Conservation (phyloP, 768 basidiomycete species). For the Pisolithus albus region DNA sequence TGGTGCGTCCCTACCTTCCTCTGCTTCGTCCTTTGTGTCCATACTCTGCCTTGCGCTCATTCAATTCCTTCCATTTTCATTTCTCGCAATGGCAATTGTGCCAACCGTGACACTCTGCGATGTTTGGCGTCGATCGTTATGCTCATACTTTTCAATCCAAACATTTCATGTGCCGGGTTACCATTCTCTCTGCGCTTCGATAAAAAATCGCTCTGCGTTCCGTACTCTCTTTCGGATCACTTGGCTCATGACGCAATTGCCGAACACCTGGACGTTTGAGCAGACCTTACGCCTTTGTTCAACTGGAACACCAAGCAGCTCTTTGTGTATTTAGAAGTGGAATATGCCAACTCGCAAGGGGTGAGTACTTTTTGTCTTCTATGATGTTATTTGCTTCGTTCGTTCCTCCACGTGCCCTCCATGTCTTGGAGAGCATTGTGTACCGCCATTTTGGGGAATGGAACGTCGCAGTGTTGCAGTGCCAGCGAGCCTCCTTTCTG, state of each 20-base stretch:
- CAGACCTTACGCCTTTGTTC: constrained; percentile 79
- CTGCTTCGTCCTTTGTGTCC: constrained; percentile 1
- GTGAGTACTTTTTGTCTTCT: constrained; percentile 38
- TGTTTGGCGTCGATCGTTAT: too few relatives aligned
- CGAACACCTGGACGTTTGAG: not conserved
- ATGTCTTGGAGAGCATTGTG: not conserved
- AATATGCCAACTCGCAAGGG: constrained; percentile 67
- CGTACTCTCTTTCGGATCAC: too few relatives aligned
- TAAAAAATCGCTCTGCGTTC: too few relatives aligned
- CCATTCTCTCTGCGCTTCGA: too few relatives aligned
- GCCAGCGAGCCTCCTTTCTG: not conserved
- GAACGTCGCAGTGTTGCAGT: too few relatives aligned
- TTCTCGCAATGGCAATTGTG: too few relatives aligned
- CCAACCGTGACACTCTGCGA: too few relatives aligned
- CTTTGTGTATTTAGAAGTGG: constrained; percentile 80
- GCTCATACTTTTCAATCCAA: too few relatives aligned
- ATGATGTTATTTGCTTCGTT: not conserved
- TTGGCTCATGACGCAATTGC: not conserved
- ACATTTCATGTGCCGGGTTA: too few relatives aligned
- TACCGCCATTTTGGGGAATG: too few relatives aligned
- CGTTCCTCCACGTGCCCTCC: not conserved
- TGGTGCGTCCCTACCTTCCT: constrained; percentile 39
- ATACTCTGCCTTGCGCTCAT: not conserved
- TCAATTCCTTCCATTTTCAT: too few relatives aligned
- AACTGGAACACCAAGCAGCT: constrained; percentile 97